These are phyloP conservation scores for Notholithocarpus densiflorus DNA, from an alignment of 306 rosid species.

Conservation along the genomic window DNA sequence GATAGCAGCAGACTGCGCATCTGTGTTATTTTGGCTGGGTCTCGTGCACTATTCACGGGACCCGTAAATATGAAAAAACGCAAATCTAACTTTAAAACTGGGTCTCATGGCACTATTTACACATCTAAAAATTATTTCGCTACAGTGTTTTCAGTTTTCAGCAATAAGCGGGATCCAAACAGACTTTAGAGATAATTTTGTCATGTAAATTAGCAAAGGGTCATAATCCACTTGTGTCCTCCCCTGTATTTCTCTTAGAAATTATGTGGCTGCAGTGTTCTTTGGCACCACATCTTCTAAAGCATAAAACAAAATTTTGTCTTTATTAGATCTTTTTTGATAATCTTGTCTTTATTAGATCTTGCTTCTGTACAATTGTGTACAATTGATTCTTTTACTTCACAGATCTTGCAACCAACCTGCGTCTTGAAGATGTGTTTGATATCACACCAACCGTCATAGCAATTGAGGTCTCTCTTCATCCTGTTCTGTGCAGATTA, in stretches of 20 bases:
- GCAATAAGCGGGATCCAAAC: too few relatives aligned
- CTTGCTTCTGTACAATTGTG: background rate
- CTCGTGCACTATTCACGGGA: too few relatives aligned
- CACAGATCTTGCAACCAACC: slow-evolving; percentile 20
- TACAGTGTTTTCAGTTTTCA: too few relatives aligned
- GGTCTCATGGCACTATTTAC: too few relatives aligned
- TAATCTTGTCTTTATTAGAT: background rate
- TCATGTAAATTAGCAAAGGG: background rate
- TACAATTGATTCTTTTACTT: background rate
- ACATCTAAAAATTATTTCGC: too few relatives aligned
- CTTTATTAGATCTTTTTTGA: background rate
- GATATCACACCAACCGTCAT: slow-evolving; percentile 13
- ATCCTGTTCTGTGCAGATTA: background rate
- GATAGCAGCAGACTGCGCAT: too few relatives aligned
- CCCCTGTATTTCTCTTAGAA: background rate
- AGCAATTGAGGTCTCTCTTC: slow-evolving; percentile 17
- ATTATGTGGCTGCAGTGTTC: background rate
- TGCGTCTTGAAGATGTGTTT: slow-evolving; percentile 8
- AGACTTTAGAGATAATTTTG: background rate
- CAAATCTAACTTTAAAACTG: too few relatives aligned
- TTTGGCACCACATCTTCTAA: background rate
- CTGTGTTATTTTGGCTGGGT: too few relatives aligned
- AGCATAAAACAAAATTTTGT: background rate
- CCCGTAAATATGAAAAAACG: too few relatives aligned
- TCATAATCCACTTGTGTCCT: background rate